A percentile compares a stretch with the other conserved stretches of the same genome.
Conservation (phyloP, 2,329 filamentous ascomycete genomes). For the Colletotrichum sp. region DNA sequence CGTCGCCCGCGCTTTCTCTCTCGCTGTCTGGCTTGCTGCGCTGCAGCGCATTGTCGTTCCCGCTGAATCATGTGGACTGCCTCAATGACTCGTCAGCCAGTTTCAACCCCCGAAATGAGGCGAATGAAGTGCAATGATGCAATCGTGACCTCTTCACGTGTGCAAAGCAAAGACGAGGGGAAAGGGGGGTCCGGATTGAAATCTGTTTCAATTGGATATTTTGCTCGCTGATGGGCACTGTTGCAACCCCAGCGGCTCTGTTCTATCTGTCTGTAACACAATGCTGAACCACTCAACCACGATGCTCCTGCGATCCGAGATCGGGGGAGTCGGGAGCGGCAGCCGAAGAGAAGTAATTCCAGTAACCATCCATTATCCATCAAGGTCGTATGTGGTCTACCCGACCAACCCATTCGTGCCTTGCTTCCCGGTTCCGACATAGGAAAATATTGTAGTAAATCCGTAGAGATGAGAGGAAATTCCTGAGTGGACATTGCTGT, state of each 20-base stretch:
- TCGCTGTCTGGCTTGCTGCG: neutral
- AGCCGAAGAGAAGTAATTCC: constrained; percentile 17
- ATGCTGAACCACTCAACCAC: constrained; percentile 16
- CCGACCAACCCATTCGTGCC: neutral
- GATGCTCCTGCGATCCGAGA: neutral
- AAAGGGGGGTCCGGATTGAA: neutral
- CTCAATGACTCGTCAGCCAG: constrained; percentile 20
- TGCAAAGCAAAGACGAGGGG: neutral
- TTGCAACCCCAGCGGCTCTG: neutral
- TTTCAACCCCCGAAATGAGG: constrained; percentile 9
- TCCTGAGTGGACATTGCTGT: constrained; percentile 16
- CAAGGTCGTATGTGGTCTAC: constrained; percentile 3
- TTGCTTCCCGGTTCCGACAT: constrained; percentile 8
- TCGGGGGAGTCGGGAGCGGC: constrained; percentile 15
- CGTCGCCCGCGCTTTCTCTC: neutral
- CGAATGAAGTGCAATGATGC: constrained; percentile 11
- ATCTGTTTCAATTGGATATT: constrained; percentile 17
- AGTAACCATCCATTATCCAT: constrained; percentile 13
- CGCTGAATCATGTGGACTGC: constrained; percentile 14
- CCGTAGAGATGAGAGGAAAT: constrained; percentile 8
- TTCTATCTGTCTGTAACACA: constrained; percentile 21
- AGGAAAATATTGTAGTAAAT: neutral
- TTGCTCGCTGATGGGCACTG: constrained; percentile 7
- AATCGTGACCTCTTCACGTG: constrained; percentile 5
- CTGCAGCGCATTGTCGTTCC: neutral